Conservation (phyloP, 2,329 filamentous ascomycete genomes). For the Botrytis porri region DNA sequence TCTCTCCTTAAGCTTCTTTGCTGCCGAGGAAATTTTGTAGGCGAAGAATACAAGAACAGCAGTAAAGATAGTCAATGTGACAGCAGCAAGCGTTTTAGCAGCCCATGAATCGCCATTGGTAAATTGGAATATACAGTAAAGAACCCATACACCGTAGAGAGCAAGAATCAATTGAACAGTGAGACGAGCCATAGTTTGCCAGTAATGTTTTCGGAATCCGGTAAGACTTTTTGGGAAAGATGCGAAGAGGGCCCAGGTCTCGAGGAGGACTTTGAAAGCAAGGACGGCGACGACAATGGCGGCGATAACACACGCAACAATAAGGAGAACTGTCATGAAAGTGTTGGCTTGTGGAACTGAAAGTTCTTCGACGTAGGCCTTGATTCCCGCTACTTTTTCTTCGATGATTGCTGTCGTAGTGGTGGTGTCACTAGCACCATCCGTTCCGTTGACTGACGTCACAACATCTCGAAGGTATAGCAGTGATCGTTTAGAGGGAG, state of each 20-base stretch:
- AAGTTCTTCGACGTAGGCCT: slow-evolving; percentile 79
- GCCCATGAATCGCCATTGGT: slow-evolving; percentile 92
- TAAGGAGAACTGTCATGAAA: slow-evolving; percentile 90
- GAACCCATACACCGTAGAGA: slow-evolving; percentile 89
- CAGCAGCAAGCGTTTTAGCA: slow-evolving; percentile 75
- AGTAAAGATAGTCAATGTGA: slow-evolving; percentile 81
- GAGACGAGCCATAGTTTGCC: slow-evolving; percentile 84
- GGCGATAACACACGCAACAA: slow-evolving; percentile 84
- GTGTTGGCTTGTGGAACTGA: slow-evolving; percentile 84
- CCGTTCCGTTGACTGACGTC: slow-evolving; percentile 45
- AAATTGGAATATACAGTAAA: slow-evolving; percentile 97
- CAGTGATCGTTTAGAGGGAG: slow-evolving; percentile 53
- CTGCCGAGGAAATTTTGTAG: slow-evolving; percentile 77
- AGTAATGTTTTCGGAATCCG: slow-evolving; percentile 93
- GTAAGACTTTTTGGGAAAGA: slow-evolving; percentile 76
- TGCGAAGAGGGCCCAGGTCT: slow-evolving; percentile 86
- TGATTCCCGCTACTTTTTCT: slow-evolving; percentile 67
- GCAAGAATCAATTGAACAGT: slow-evolving; percentile 88
- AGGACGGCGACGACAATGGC: slow-evolving; percentile 82
- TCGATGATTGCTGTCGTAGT: slow-evolving; percentile 40
- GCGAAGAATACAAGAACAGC: slow-evolving; percentile 77
- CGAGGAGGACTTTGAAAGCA: slow-evolving; percentile 85
- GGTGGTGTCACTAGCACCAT: slow-evolving; percentile 25
- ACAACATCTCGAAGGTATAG: slow-evolving; percentile 55
- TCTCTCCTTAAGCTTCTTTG: slow-evolving; percentile 66